Conservation (phyloP, 257 asterid genomes). For the Osmanthus fragrans region DNA sequence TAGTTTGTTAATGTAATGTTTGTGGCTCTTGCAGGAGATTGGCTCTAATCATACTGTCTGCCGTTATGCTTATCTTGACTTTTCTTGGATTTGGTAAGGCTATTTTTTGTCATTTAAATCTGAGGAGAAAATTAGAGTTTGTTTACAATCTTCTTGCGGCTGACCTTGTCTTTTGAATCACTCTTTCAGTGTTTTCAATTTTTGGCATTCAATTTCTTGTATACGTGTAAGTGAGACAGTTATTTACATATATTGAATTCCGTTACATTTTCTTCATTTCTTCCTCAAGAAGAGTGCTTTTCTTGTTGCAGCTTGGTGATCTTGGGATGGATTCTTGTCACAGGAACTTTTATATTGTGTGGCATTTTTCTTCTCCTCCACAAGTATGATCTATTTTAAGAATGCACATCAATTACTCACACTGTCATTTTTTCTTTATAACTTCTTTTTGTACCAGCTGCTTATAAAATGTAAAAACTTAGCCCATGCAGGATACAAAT, state of each 20-base stretch:
- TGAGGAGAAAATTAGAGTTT: not conserved
- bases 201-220: conserved; percentile 77
- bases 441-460: too few relatives aligned
- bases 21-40: conserved; percentile 64
- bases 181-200: conserved; percentile 64
- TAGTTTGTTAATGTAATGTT: not conserved
- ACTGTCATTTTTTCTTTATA: too few relatives aligned
- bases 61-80: conserved; percentile 77
- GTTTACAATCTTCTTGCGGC: not conserved
- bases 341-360: conserved; percentile 78
- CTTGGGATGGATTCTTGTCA: conserved; percentile 83
- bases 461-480: too few relatives aligned
- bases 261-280: not conserved
- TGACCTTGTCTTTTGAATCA: conserved; percentile 21
- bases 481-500: too few relatives aligned
- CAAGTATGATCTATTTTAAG: conserved; percentile 47
- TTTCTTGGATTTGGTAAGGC: conserved; percentile 84
- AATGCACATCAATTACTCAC: not conserved
- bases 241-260: not conserved
- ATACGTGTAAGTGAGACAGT: conserved; percentile 65
- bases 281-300: not conserved
- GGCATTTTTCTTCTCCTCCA: conserved; percentile 87
- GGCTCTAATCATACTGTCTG: conserved; percentile 84
- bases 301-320: conserved; percentile 73
- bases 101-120: conserved; percentile 1